Percentiles rank a stretch among this genome's conserved stretches.
Conservation (phyloP, 352 stramenopile genomes). For the Globisporangium cederbergense region DNA sequence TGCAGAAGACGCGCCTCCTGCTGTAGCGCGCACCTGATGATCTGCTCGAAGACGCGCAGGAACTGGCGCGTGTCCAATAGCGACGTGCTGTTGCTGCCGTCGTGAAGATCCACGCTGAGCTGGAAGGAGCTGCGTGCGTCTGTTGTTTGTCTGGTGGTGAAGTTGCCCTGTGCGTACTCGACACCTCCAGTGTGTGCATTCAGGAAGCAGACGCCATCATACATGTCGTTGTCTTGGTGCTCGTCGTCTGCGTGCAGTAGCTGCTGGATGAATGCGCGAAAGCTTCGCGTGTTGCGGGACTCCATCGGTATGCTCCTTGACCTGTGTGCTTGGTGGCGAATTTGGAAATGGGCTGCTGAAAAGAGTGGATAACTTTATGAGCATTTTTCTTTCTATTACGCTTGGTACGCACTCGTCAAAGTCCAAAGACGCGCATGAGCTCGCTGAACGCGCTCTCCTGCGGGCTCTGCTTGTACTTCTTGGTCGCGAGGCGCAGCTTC, state of each 20-base stretch:
- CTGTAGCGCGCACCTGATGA: constrained; percentile 37
- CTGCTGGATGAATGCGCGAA: constrained; percentile 28
- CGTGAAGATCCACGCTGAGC: neutral
- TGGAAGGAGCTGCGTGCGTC: neutral
- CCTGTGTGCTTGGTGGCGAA: neutral
- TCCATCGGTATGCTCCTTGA: constrained; percentile 19
- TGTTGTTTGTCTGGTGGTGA: constrained; percentile 13
- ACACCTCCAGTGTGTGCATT: constrained; percentile 25
- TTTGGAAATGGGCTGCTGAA: constrained; percentile 1
- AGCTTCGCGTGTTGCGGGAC: constrained; percentile 42
- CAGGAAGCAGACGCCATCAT: constrained; percentile 51
- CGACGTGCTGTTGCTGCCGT: neutral
- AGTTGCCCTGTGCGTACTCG: constrained; percentile 48
- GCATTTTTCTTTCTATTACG: neutral
- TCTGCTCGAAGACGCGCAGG: constrained; percentile 38
- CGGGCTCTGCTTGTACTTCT: constrained; percentile 60
- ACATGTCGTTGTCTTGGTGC: constrained; percentile 26
- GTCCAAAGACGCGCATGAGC: constrained; percentile 44
- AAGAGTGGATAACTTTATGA: too few relatives aligned
- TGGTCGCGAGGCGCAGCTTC: constrained; percentile 50
- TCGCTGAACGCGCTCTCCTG: constrained; percentile 30
- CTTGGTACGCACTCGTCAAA: constrained; percentile 16
- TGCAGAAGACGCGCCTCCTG: constrained; percentile 11
- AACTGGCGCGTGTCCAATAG: constrained; percentile 19
- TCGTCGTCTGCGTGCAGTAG: constrained; percentile 27